Evolutionary conservation across 108 stramenopile species (phyloP).

Genomic region (Craspedostauros australis): DNA sequence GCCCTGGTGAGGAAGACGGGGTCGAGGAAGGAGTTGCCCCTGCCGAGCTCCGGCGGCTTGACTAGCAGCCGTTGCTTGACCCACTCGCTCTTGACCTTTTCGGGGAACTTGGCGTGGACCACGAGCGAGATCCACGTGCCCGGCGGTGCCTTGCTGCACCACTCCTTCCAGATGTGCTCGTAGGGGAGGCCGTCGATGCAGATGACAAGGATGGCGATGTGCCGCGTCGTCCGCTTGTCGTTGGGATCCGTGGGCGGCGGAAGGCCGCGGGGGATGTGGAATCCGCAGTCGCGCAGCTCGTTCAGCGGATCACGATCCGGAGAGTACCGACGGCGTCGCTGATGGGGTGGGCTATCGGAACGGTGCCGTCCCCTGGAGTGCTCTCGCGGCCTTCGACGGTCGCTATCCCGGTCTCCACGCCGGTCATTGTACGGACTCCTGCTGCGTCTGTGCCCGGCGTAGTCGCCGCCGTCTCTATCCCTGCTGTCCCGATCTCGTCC

Average conservation of each 20-base stretch:
- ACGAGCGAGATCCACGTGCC: constrained; percentile 46
- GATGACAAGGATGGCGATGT: constrained; percentile 58
- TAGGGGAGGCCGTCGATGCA: constrained; percentile 78
- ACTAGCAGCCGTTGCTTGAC: constrained; percentile 58
- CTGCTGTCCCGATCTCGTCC: too few relatives aligned
- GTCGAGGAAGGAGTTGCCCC: constrained; percentile 36
- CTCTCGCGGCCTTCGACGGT: too few relatives aligned
- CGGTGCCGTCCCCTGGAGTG: not conserved
- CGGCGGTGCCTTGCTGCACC: constrained; percentile 25
- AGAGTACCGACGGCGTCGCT: constrained; percentile 12
- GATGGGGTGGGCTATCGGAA: constrained; percentile 8
- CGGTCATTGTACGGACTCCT: too few relatives aligned
- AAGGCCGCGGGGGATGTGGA: constrained; percentile 23
- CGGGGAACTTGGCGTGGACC: constrained; percentile 80
- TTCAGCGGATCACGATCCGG: constrained; percentile 20
- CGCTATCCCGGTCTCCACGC: constrained; percentile 13
- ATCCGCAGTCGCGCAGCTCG: constrained; percentile 12
- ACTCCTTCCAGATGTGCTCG: constrained; percentile 79
- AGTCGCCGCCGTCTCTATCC: too few relatives aligned
- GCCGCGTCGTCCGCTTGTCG: constrained; percentile 26
- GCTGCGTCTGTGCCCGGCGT: too few relatives aligned
- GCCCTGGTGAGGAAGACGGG: constrained; percentile 48
- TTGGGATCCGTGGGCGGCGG: constrained; percentile 15
- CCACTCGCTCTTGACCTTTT: constrained; percentile 64
- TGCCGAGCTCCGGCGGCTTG: constrained; percentile 27